Evolutionary conservation across 73 alveolate species (phyloP).

Genomic region (Stentor coeruleus): DNA sequence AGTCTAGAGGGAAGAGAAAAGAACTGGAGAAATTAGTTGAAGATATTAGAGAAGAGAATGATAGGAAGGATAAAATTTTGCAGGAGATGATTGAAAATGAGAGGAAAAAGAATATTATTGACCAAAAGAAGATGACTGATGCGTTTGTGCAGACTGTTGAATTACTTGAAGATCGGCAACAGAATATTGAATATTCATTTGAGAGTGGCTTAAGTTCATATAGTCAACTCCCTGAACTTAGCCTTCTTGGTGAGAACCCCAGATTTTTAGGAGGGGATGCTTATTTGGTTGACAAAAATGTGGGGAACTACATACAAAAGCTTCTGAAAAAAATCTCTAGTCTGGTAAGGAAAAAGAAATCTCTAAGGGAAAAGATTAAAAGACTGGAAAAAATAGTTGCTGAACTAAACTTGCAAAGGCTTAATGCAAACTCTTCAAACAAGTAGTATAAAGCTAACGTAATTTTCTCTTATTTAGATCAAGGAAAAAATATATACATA

Average conservation of each 20-base stretch:
- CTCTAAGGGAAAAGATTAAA: background rate
- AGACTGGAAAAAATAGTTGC: background rate
- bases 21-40: background rate
- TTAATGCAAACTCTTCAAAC: no score
- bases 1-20: background rate
- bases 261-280: background rate
- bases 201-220: background rate
- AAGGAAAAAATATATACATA: no score
- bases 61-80: background rate
- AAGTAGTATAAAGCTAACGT: no score
- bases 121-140: background rate
- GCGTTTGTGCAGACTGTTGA: background rate
- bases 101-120: background rate
- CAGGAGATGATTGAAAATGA: background rate
- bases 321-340: background rate
- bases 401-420: no score
- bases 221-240: background rate
- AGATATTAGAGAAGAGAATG: background rate
- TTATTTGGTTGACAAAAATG: background rate
- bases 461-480: no score
- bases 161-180: no score
- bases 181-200: background rate
- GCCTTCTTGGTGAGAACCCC: background rate
- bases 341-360: background rate
- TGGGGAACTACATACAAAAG: background rate